Conservation (phyloP, 2,329 filamentous ascomycete genomes). For the Dothidotthia symphoricarpi region DNA sequence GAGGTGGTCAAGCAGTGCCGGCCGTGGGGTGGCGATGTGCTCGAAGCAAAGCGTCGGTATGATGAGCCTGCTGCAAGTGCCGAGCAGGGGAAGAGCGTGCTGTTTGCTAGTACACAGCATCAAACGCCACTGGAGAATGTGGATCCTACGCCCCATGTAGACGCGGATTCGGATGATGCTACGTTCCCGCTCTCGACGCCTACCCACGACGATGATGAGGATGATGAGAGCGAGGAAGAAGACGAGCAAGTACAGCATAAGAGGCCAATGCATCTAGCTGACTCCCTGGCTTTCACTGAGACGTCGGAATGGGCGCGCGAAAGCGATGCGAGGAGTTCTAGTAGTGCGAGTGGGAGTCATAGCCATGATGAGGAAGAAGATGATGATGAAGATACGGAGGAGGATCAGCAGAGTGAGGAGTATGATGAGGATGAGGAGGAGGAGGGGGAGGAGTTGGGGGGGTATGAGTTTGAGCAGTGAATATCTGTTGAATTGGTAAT, state of each 20-base stretch:
- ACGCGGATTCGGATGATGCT: too few relatives aligned
- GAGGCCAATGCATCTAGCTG: too few relatives aligned
- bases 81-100: constrained; percentile 15
- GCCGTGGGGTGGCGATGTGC: constrained; percentile 87
- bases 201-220: constrained; percentile 16
- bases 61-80: constrained; percentile 4
- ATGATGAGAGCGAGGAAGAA: constrained; percentile 4
- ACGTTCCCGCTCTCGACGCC: too few relatives aligned
- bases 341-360: background rate
- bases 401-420: constrained; percentile 37
- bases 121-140: too few relatives aligned
- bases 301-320: constrained; percentile 40
- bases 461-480: constrained; percentile 7
- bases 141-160: too few relatives aligned
- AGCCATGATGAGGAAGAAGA: constrained; percentile 8
- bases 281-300: constrained; percentile 31
- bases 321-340: constrained; percentile 22
- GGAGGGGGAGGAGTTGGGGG: constrained; percentile 33
- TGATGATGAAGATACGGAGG: constrained; percentile 19
- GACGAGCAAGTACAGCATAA: constrained; percentile 16
- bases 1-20: constrained; percentile 79
- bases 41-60: constrained; percentile 52
- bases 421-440: constrained; percentile 41
- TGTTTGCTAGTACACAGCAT: constrained; percentile 9
- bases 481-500: too few relatives aligned